These are phyloP conservation scores for Aspergillus ochraceus DNA, from an alignment of 2,329 filamentous ascomycete genomes.

Conservation along the genomic window DNA sequence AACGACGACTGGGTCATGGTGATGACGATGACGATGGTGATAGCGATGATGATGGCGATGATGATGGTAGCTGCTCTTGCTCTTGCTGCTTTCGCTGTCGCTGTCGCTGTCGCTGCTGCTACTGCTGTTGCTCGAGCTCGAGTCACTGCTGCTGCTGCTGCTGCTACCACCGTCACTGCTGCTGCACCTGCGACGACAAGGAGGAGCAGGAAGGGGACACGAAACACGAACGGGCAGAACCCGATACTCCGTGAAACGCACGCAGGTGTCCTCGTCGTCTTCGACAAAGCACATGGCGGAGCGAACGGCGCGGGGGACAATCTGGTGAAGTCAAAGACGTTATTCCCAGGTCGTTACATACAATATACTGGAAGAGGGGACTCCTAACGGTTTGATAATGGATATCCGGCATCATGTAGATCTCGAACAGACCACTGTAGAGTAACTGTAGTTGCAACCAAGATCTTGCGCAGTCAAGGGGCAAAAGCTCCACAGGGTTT, in stretches of 20 bases:
- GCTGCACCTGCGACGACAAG: not conserved
- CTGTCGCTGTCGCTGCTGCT: constrained; percentile 4
- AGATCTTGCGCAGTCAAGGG: not conserved
- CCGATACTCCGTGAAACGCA: constrained; percentile 14
- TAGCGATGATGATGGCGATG: not conserved
- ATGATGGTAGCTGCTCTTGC: not conserved
- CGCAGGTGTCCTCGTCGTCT: constrained; percentile 9
- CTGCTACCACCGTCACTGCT: not conserved
- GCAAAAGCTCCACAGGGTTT: not conserved
- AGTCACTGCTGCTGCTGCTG: not conserved
- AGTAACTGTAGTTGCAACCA: not conserved
- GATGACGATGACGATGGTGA: not conserved
- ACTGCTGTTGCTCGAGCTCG: not conserved
- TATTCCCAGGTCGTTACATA: not conserved
- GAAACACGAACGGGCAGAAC: constrained; percentile 8
- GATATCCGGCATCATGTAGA: not conserved
- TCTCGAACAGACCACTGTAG: not conserved
- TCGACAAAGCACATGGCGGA: constrained; percentile 20
- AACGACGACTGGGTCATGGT: not conserved
- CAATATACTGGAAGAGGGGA: not conserved
- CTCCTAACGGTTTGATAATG: not conserved
- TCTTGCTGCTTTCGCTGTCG: constrained; percentile 6
- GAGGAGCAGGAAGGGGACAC: constrained; percentile 1
- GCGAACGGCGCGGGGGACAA: not conserved
- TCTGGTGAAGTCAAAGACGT: not conserved